Evolutionary conservation across 495 filamentous ascomycete species (phyloP).

Genomic region (Penicillium antarcticum): DNA sequence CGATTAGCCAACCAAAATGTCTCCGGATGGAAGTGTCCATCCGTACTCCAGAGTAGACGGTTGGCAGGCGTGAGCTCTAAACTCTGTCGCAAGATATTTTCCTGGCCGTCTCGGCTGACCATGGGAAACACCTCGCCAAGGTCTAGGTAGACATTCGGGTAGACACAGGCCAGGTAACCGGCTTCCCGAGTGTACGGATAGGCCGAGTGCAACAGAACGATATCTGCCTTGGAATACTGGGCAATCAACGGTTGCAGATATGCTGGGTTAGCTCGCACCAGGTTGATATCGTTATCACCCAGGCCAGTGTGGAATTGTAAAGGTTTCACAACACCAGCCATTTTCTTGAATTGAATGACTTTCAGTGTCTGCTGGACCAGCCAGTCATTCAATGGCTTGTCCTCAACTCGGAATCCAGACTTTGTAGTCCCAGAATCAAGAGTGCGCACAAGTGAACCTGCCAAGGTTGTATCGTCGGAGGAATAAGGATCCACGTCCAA

Average conservation of each 20-base stretch:
- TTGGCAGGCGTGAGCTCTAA: conserved; percentile 72
- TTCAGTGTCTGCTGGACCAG: conserved; percentile 55
- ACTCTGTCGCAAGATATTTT: conserved; percentile 66
- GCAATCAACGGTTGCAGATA: conserved; percentile 73
- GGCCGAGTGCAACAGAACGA: conserved; percentile 78
- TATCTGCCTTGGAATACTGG: conserved; percentile 61
- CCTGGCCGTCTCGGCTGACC: conserved; percentile 77
- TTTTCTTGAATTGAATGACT: conserved; percentile 17
- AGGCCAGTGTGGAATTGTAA: conserved; percentile 87
- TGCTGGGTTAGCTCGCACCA: conserved; percentile 69
- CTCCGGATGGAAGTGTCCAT: conserved; percentile 82
- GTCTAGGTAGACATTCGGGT: conserved; percentile 81
- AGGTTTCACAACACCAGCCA: conserved; percentile 54
- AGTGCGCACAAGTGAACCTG: conserved; percentile 31
- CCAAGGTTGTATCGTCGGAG: conserved; percentile 25
- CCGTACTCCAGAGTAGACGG: conserved; percentile 82
- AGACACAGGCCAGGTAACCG: conserved; percentile 77
- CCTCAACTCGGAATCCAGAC: conserved; percentile 52
- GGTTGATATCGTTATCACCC: conserved; percentile 77
- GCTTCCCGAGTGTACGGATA: conserved; percentile 85
- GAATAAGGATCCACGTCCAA: conserved; percentile 45
- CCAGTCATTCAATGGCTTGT: conserved; percentile 61
- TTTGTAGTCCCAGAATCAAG: conserved; percentile 17
- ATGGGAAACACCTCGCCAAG: conserved; percentile 85
- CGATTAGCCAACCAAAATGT: conserved; percentile 74